Base-by-base conservation (phyloP, 169 alveolate genomes). In the Eimeria sp. region DNA sequence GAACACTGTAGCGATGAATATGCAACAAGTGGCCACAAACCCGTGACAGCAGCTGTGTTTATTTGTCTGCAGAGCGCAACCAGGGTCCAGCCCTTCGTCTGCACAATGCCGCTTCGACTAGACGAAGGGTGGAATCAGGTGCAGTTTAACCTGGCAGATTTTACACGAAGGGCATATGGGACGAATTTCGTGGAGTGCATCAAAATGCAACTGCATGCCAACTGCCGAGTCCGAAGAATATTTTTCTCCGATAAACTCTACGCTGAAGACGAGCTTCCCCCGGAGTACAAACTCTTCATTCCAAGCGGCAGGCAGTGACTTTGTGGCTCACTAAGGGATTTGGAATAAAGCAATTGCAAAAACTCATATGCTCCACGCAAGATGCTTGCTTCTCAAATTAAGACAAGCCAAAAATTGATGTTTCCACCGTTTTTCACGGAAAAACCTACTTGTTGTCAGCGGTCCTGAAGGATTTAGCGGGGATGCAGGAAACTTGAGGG, bases 51-150 rank as follows among this genome's bases (percentile, higher is more conserved):
- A 54, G 68, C 11, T 83, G 74, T 58, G 90, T 23, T 9, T 16
- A 4, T 60, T 33, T 54, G 78, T 23, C 25, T 62, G 27, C 96
- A 95, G 97, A 85, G 98, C 52, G 98, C 99, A 56, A 98, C 99
- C n/a, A 98, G 99, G 96, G 99, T 99, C 66, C 98, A 98, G 97
- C 99, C 99, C 40, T 99, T 99, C 97, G 98, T 99, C 91, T 99
- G 99, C 91, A 99, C 99, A 68, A 99, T 99, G 99, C 99, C 99
- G 72, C 99, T 99, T 99, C 98, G 99, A 96, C 97, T 99, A 88
- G 99, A 99, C 95, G 99, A 99, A 97, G 99, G 99, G 46, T 98
- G 99, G 99, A 99, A 99, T 97, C 99, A 98, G 97, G 98, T 99
- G 95, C 99, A 99, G 96, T 99, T 99, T 97, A 99, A 99, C 97